Percentiles rank a stretch among this genome's conserved stretches.
Evolutionary conservation across 2,329 filamentous ascomycete species (phyloP).

Genomic region (Neofusicoccum parvum): DNA sequence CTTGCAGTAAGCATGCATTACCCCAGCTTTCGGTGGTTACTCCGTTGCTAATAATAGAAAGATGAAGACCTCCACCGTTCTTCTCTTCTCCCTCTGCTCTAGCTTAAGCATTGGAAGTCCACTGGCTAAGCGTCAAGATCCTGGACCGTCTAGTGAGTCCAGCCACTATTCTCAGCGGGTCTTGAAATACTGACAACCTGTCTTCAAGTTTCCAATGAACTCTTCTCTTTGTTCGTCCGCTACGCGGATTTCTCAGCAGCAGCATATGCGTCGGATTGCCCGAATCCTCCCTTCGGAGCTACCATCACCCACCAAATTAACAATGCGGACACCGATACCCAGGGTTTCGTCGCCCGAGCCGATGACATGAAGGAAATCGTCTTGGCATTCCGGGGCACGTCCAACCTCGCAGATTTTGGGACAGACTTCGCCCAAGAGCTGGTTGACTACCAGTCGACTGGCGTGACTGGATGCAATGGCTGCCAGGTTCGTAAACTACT

Average conservation of each 20-base stretch:
- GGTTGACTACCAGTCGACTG: neutral
- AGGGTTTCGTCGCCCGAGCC: conserved; percentile 9
- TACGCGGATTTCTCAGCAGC: conserved; percentile 16
- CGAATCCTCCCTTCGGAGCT: conserved; percentile 7
- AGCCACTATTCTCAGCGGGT: neutral
- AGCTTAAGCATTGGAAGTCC: neutral
- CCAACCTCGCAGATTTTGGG: conserved; percentile 8
- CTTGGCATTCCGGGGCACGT: conserved; percentile 14
- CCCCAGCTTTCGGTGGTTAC: too few species aligned
- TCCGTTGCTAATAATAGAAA: neutral
- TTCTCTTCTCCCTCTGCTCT: neutral
- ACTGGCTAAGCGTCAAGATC: neutral
- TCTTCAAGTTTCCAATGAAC: neutral
- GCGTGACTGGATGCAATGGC: neutral
- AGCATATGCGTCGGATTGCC: conserved; percentile 13
- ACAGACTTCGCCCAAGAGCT: conserved; percentile 13
- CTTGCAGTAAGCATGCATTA: neutral
- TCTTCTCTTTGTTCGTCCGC: neutral
- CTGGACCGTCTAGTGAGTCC: neutral
- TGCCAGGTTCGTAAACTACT: neutral
- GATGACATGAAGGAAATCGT: neutral
- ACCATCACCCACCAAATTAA: conserved; percentile 1
- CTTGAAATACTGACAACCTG: neutral
- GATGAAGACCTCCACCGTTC: neutral
- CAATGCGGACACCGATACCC: conserved; percentile 7